Evolutionary conservation across 2,329 filamentous ascomycete species (phyloP), one percentile per base, ranked within the genome.

Genomic region (Chalara sp.): DNA sequence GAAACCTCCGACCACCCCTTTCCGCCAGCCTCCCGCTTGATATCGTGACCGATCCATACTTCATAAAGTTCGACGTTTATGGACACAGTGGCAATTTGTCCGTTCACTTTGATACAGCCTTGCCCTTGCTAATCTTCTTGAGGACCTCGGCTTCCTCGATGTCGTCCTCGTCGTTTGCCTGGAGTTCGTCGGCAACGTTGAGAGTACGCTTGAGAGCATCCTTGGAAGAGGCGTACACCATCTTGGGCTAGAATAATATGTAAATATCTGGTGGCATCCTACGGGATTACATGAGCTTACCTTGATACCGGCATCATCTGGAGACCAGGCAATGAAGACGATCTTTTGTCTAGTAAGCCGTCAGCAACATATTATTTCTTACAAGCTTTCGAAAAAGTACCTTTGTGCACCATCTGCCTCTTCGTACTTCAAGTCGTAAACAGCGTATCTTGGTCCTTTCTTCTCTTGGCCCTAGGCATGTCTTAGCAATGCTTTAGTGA

Each of bases 141-240:
- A 89, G 73, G 67, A 92, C 77, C 65, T 75, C 78, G 58, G 87
- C 81, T 70, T 82, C 84, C 74, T 91, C 87, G 66, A 93, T 87
- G 70, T 92, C 87, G 70, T 89, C 86, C 61, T 74, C 71, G 70
- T 92, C 87, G 75, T 91, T 91, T 75, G 87, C 87, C 76, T 93
- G 87, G 63, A 91, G 78, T 69, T 92, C 87, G 63, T 76, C 73
- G 55, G 84, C 85, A 62, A 92, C 74, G 67, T 81, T 87, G 57
- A 93, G 80, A 47, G 86, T 72, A 70, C 84, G 84, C 80, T 90
- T 92, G 61, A 93, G 79, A 53, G 86, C 85, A 64, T 91, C 86
- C 76, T 92, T 93, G 71, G 88, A 93, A 48, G 88, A 87, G 63
- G 87, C 86, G 78, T 92, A 93, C 70, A 90, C 79, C 88, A 93